Evolutionary conservation across 805 yeast genomes (phyloP).

Genomic region (Yarrowia porcina): DNA sequence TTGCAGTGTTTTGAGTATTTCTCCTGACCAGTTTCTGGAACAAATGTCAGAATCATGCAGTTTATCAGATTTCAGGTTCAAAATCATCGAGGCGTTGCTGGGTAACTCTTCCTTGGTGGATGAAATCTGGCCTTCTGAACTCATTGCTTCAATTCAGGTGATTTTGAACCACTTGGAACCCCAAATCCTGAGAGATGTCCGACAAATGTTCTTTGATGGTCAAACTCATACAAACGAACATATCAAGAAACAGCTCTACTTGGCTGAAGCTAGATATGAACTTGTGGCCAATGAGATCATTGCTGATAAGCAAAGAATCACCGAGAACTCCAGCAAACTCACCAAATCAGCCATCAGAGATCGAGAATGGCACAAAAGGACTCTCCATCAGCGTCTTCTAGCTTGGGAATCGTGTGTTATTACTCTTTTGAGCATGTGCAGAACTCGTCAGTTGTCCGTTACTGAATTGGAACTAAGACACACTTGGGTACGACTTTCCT

Average conservation of each 20-base stretch:
- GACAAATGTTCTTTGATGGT: slow-evolving; percentile 18
- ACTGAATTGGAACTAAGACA: slow-evolving; percentile 37
- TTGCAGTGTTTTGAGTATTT: neutral
- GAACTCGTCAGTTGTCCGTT: neutral
- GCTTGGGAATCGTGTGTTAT: slow-evolving; percentile 27
- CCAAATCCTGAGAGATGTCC: neutral
- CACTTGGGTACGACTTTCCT: slow-evolving; percentile 50
- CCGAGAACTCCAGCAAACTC: neutral
- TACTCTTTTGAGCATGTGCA: slow-evolving; percentile 18
- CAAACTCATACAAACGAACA: neutral
- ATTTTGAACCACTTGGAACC: slow-evolving; percentile 14
- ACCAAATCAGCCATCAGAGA: neutral
- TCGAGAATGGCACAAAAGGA: slow-evolving; percentile 4
- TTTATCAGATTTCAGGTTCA: slow-evolving; percentile 12
- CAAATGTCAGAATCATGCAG: slow-evolving; percentile 3
- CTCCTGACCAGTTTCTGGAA: neutral
- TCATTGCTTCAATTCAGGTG: neutral
- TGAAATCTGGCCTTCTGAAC: slow-evolving; percentile 19
- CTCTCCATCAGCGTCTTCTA: neutral
- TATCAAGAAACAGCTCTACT: slow-evolving; percentile 1
- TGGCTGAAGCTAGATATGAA: slow-evolving; percentile 17
- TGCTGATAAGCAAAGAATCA: neutral
- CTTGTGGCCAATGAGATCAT: slow-evolving; percentile 17
- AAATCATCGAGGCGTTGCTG: slow-evolving; percentile 10
- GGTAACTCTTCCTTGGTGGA: slow-evolving; percentile 11